Base-by-base conservation (phyloP, 2,329 filamentous ascomycete species). In the Diaporthe destruens region DNA sequence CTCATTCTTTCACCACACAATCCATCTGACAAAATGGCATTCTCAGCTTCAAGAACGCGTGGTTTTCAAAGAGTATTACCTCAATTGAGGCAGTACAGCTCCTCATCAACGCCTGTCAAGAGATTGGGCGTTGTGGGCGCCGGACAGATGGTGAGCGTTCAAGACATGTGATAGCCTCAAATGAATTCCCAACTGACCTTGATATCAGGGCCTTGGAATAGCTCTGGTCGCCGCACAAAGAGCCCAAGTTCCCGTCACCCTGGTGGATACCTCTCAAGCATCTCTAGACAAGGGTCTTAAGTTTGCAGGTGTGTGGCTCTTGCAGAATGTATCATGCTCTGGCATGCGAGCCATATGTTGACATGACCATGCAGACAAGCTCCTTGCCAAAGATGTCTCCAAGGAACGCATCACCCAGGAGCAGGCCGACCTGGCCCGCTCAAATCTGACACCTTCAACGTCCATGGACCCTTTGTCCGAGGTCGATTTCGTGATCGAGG, bases 401-500 rank as follows among this genome's bases (percentile, higher is more conserved):
- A 99, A 98, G 84, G 89, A 94, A 74, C 91, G 93, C 74, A 90
- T 98, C 76, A 94, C 94, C 12, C 91, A 95, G 81, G 91, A 94
- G 63, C 91, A 96, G 76, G 94, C 96, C 25, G 90, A 94, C 76
- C 87, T 90, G 63, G 90, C 92, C 36, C 91, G 93, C 36, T 89
- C 88, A 14, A 90, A 93, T 39, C 86, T 99, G 74, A 88, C 84
- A 0, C 84, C 93, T 11, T 92, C 90, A 68, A 94, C 93, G 20
- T 90, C 90, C 23, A 89, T 98, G 77, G 92, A 95, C 57, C 89
- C 92, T 72, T 90, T 98, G 29, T 90, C 90, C 34, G 88, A 91
- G n/a, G 93, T 95, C 47, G 96, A 99, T 85, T 98, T 99, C 82
- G 92, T 99, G 71, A 98, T 99, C 79, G 96, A 99, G 85, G 96